Evolutionary conservation across 495 filamentous ascomycete genomes (phyloP), one percentile per base, ranked within the genome.

Genomic region (Thozetella sp.): DNA sequence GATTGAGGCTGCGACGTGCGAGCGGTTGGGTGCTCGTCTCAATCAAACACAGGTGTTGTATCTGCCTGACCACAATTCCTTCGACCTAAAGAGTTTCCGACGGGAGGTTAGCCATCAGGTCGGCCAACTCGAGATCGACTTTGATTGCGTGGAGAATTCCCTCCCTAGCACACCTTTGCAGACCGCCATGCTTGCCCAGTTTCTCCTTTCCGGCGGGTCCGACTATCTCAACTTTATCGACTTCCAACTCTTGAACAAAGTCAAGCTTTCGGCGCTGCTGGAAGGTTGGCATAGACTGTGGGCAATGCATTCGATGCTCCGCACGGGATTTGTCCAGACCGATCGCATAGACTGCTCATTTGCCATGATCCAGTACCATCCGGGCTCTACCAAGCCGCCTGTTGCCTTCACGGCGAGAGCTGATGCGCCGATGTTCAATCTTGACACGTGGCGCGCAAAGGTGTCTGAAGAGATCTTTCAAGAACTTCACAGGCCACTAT

Each of bases 111-210:
- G 58, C 20, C 37, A 40, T 4, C 67, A 73, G 12, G 2, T 78
- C 15, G 51, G 56, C 2, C 58, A 56, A 20, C 52, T 53, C 0
- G 57, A 64, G 0, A 20, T 64, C 20, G 0, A 19, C 0, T 10
- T 37, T 12, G 58, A 59, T 13, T 9, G 34, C 0, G 54, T 85
- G 2, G 78, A 86, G 55, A 66, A 68, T 1, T 51, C 90, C 10
- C 67, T 84, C 3, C 89, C 89, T 0, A 90, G 88, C 66, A 91
- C 88, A 4, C 79, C 84, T 2, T 67, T 86, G 3, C 89, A 91
- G 58, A 70, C 75, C 22, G 86, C 86, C 6, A 86, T 92, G 80
- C 67, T 91, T 60, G 79, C 83, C 0, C 80, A 86, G 46, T 90
- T 85, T 53, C 52, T 88, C 37, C 73, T 72, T 40, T 87, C 84